Conservation (phyloP, 352 stramenopile genomes). For the Pythium rishiriense region DNA sequence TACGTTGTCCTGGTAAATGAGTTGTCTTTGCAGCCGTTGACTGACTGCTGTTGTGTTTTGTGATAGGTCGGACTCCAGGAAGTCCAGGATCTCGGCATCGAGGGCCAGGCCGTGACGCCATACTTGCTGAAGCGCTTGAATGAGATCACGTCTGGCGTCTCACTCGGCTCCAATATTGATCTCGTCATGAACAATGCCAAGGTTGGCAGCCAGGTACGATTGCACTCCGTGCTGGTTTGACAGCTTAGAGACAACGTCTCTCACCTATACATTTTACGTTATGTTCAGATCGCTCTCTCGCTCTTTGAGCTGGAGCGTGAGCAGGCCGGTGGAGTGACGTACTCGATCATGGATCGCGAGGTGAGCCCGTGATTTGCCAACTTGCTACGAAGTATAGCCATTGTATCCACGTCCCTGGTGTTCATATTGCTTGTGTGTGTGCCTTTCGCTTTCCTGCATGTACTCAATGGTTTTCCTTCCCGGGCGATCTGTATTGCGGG, state of each 20-base stretch:
- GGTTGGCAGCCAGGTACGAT: conserved; percentile 90
- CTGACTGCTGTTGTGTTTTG: background rate
- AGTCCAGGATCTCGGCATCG: conserved; percentile 81
- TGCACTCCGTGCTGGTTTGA: too few relatives aligned
- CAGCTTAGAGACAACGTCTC: background rate
- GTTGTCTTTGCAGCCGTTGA: too few relatives aligned
- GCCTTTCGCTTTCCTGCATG: conserved; percentile 16
- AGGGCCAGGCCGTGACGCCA: conserved; percentile 95
- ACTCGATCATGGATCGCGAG: conserved; percentile 52
- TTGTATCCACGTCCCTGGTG: background rate
- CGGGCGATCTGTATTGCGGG: background rate
- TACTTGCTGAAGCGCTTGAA: conserved; percentile 89
- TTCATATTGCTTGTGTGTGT: conserved; percentile 20
- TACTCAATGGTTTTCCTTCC: too few relatives aligned
- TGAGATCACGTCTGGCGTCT: conserved; percentile 92
- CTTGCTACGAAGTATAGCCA: conserved; percentile 15
- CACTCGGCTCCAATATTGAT: conserved; percentile 95
- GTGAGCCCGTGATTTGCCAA: conserved; percentile 37
- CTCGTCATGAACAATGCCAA: conserved; percentile 97
- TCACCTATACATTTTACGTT: conserved; percentile 1
- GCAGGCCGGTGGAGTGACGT: conserved; percentile 23
- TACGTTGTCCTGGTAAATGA: too few relatives aligned
- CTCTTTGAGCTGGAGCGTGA: conserved; percentile 65
- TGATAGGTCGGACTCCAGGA: conserved; percentile 76
- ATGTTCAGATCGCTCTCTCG: conserved; percentile 53